Base-by-base conservation (phyloP, 129 eudicot species). In the Chrysanthemum makinoi region DNA sequence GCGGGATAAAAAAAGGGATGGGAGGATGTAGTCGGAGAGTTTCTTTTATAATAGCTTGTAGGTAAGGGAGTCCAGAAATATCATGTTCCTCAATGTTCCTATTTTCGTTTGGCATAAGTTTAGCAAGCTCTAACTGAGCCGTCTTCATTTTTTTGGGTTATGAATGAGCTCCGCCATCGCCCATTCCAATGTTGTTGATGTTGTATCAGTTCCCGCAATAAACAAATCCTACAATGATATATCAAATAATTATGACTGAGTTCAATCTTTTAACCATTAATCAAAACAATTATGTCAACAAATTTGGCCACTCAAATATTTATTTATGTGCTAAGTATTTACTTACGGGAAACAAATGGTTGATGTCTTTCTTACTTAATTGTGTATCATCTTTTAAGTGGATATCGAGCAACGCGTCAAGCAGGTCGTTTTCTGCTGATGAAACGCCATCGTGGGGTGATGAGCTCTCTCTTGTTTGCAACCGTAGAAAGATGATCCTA, bases 1-100 rank as follows among this genome's bases (percentile, higher is more conserved):
- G 83, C 1, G 88, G 85, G 12, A 80, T 8, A 18, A 84, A 7
- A 7, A 84, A 69, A 16, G 88, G 85, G 2, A 6, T 73, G 0
- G 83, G 72, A 15, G 88, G 88, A 59, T 84, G 88, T 2, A 84
- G 54, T 1, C 85, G 64, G 1, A 80, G 48, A 19, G 85, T 80
- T 68, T 83, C 87, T 66, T 83, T 83, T 22, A 83, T 62, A 10
- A 83, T 9, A 6, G 77, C 79, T 62, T 68, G 77, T 11, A 80
- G 19, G 72, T 83, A 80, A 10, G 86, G 85, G 63, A 84, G 71
- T 14, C 48, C 28, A 0, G 81, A 15, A 14, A 84, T 74, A 18
- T 81, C 75, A 1, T 63, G 65, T 65, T 80, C 83, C 57, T 72
- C 39, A n/a, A 72, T 39, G 46, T 39, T 39, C 46, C 10, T 50